Evolutionary conservation across 768 basidiomycete genomes (phyloP).

Genomic region (Suillus tomentosus): DNA sequence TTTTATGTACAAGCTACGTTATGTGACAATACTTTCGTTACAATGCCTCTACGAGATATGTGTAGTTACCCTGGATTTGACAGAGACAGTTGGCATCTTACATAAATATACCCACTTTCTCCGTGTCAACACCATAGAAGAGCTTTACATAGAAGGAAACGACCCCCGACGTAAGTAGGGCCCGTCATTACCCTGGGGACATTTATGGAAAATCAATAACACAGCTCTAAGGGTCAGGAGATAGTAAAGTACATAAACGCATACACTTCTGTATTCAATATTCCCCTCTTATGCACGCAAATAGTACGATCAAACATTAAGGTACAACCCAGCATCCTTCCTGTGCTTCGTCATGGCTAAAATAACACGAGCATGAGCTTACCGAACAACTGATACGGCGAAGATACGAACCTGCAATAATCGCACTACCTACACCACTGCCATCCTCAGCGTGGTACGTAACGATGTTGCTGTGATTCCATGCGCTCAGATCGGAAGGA

Average conservation of each 20-base stretch:
- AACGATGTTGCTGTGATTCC: conserved; percentile 63
- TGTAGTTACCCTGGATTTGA: not conserved
- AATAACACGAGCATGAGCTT: conserved; percentile 7
- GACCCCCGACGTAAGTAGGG: not conserved
- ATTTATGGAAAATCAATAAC: not conserved
- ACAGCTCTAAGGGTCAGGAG: not conserved
- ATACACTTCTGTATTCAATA: not conserved
- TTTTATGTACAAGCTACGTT: not conserved
- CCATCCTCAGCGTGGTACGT: conserved; percentile 48
- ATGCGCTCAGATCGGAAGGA: conserved; percentile 44
- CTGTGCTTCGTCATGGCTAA: conserved; percentile 89
- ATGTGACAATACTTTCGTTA: not conserved
- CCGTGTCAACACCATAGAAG: not conserved
- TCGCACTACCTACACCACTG: conserved; percentile 93
- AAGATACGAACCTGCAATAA: conserved; percentile 73
- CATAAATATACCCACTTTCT: not conserved
- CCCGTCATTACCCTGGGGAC: not conserved
- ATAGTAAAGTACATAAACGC: not conserved
- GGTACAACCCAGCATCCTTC: conserved; percentile 64
- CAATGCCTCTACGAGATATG: not conserved
- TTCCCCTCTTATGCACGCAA: not conserved
- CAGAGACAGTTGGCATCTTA: not conserved
- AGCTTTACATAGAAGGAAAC: not conserved
- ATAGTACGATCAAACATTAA: conserved; percentile 42
- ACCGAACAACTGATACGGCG: conserved; percentile 1